These are phyloP conservation scores for Microbotryum intermedium DNA, from an alignment of 1,284 basidiomycete species.

Conservation along the genomic window DNA sequence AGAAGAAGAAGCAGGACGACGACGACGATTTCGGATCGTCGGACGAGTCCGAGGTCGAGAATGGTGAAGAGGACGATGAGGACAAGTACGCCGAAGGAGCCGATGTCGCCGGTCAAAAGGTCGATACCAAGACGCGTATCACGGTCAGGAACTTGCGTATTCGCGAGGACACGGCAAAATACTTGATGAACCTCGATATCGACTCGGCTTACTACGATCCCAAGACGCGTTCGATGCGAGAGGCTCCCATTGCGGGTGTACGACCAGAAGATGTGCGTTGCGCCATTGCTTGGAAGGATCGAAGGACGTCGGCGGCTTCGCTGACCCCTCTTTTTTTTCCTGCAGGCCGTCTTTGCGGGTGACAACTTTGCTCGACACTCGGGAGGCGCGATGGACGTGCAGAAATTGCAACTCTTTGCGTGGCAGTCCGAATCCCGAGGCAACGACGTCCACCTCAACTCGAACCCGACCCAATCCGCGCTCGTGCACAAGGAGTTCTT, in stretches of 20 bases:
- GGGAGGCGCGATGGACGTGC: constrained; percentile 84
- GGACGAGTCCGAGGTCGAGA: constrained; percentile 47
- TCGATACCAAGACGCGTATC: constrained; percentile 95
- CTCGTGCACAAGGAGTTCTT: constrained; percentile 82
- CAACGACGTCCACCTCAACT: constrained; percentile 89
- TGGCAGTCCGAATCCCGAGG: constrained; percentile 92
- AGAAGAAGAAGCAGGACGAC: constrained; percentile 48
- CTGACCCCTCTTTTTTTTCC: neutral
- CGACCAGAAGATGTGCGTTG: constrained; percentile 69
- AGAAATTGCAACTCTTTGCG: constrained; percentile 88
- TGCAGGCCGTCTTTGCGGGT: constrained; percentile 77
- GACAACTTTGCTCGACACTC: constrained; percentile 90
- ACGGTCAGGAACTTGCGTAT: constrained; percentile 97
- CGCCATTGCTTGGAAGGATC: no score
- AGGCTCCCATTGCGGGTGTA: constrained; percentile 72
- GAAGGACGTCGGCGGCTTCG: constrained; percentile 3
- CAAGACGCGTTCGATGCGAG: constrained; percentile 98
- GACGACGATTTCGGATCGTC: constrained; percentile 88
- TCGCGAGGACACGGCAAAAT: constrained; percentile 98
- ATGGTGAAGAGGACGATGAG: constrained; percentile 81
- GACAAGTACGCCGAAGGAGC: constrained; percentile 96
- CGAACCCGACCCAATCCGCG: constrained; percentile 92
- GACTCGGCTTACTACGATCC: constrained; percentile 98
- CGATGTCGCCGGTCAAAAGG: constrained; percentile 92
- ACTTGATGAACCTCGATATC: constrained; percentile 91